Conservation (phyloP, 1,284 basidiomycete genomes). For the Entoloma clypeatum region DNA sequence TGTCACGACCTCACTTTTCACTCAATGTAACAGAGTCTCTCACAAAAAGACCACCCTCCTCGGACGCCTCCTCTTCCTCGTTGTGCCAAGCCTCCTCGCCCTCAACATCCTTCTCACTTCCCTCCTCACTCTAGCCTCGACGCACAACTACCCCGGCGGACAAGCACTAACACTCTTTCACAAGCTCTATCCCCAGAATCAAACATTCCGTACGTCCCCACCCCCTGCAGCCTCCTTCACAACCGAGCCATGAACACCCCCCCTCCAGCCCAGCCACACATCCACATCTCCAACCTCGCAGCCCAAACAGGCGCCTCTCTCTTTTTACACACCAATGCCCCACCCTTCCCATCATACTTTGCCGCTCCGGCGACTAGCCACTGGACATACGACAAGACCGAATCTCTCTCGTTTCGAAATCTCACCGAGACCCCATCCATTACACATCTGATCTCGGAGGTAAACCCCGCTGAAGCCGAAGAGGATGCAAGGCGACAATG, state of each 20-base stretch:
- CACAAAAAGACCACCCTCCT: conserved; percentile 41
- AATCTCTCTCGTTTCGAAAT: conserved; percentile 46
- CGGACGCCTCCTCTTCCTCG: conserved; percentile 42
- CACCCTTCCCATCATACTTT: conserved; percentile 39
- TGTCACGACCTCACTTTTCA: conserved; percentile 1
- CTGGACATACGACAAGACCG: conserved; percentile 81
- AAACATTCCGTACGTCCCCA: conserved; percentile 30
- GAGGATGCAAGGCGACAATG: conserved; percentile 29
- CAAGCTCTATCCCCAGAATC: conserved; percentile 29
- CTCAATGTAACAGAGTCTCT: conserved; percentile 35
- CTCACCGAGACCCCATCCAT: conserved; percentile 39
- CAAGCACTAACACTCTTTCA: conserved; percentile 68
- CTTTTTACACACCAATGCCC: conserved; percentile 73
- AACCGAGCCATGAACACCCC: conserved; percentile 1
- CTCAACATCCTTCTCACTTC: conserved; percentile 51
- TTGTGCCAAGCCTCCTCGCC: conserved; percentile 43
- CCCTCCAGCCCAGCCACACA: conserved; percentile 36
- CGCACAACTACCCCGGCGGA: conserved; percentile 90
- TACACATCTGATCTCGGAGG: conserved; percentile 63
- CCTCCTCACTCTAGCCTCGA: conserved; percentile 57
- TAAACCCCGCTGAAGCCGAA: conserved; percentile 17
- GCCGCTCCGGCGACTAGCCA: conserved; percentile 17
- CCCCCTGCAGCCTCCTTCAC: background rate
- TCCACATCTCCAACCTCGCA: conserved; percentile 80
- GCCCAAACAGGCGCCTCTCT: conserved; percentile 90